phyloP scores from a whole-genome alignment of 129 eudicot genomes.

The Chrysanthemum lavandulifolium region DNA sequence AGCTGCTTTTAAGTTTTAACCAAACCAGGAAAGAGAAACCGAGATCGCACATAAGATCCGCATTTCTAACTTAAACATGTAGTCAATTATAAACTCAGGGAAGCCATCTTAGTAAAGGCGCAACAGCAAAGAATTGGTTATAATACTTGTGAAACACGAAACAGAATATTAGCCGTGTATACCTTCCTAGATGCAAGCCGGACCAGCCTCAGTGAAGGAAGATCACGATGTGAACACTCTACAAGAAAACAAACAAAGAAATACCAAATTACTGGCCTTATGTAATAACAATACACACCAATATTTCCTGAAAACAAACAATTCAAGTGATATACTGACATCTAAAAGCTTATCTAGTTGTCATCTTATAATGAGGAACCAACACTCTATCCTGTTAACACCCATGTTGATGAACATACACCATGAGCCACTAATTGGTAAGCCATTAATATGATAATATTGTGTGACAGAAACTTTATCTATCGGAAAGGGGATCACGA shows the following conservation, averaged over 20 bases:
- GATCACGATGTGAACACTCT: conserved; percentile 98
- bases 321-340: neutral
- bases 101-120: neutral
- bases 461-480: neutral
- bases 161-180: conserved; percentile 2
- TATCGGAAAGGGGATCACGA: neutral
- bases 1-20: no score
- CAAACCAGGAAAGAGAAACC: no score
- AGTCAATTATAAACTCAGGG: no score
- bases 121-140: neutral
- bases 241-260: conserved; percentile 17
- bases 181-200: conserved; percentile 80
- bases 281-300: neutral
- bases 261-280: conserved; percentile 1
- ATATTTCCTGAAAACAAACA: neutral
- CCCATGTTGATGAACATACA: neutral
- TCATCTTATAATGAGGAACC: neutral
- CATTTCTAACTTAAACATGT: no score
- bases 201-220: conserved; percentile 77
- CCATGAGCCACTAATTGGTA: neutral
- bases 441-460: neutral
- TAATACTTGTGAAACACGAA: conserved; percentile 3
- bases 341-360: neutral
- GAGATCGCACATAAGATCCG: no score
- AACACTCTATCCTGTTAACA: neutral